Base-by-base conservation (phyloP, 2,329 filamentous ascomycete genomes). In the Amauroascus niger region DNA sequence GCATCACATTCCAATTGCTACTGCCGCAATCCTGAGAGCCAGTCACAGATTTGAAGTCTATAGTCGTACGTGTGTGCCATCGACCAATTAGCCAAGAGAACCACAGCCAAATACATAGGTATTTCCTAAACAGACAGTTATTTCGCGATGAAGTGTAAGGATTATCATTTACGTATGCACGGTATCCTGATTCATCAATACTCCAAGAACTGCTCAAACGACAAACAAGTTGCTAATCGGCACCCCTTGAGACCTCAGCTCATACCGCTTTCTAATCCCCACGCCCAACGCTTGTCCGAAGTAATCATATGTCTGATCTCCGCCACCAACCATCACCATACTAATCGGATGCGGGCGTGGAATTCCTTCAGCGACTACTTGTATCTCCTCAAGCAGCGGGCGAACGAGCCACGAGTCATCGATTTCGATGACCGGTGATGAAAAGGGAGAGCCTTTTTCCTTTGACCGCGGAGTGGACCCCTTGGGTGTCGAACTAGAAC, bases 301-400 rank as follows among this genome's bases (percentile, higher is more conserved):
- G 54, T 83, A 69, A 26, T 78, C 76, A 61, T 88, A 85, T 9
- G 80, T 80, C 54, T 78, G 75, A 8, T 82, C 76, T 0, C 83
- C 84, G 0, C 87, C 88, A 0, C 81, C 81, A 18, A 95, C 79
- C 79, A 97, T 87, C 37, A 95, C 77, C 79, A 96, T 82, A 11
- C 87, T 81, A 35, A 97, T 84, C 1, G 83, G 84, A 62, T 89
- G 77, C 40, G 82, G 79, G 9, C 89, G 74, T 51, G 78, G 76
- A 49, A 89, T 73, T 0, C 89, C 88, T 2, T 76, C 78, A 0
- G 83, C 81, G 1, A 86, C 89, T 47, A 75, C 70, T 72, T 96
- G 91, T 49, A 75, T 71, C 59, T 84, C 78, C 49, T 95, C 87
- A 3, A 98, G 75, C 46, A 93, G 70, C 1, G 93, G 93, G 33